These are phyloP conservation scores for Zalaria obscura DNA, from an alignment of 2,329 filamentous ascomycete genomes.

Conservation along the genomic window DNA sequence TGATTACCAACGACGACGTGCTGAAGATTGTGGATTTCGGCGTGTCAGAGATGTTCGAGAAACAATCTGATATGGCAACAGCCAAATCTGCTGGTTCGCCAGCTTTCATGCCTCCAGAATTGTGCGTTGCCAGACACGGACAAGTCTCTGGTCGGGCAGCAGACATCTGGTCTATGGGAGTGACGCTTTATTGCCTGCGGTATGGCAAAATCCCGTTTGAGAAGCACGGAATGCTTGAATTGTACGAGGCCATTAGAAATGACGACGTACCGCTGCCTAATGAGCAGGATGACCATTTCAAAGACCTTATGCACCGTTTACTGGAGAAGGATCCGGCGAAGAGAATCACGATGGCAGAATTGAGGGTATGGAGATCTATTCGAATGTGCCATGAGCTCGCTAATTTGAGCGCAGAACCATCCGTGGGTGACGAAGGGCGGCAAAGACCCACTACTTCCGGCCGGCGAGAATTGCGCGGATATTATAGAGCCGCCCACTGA, in stretches of 20 bases:
- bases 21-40: conserved; percentile 97
- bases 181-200: conserved; percentile 81
- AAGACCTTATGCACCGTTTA: conserved; percentile 57
- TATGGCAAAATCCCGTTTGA: conserved; percentile 86
- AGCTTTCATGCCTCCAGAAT: conserved; percentile 83
- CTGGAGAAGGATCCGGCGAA: conserved; percentile 75
- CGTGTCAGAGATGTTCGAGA: conserved; percentile 98
- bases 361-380: conserved; percentile 48
- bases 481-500: conserved; percentile 74
- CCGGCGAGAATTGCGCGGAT: conserved; percentile 74
- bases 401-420: conserved; percentile 49
- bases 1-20: conserved; percentile 81
- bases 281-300: conserved; percentile 53
- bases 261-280: conserved; percentile 50
- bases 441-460: conserved; percentile 60
- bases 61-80: conserved; percentile 73
- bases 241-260: conserved; percentile 76
- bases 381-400: conserved; percentile 1
- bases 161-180: conserved; percentile 98
- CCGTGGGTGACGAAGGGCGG: conserved; percentile 82
- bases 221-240: conserved; percentile 60
- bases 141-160: conserved; percentile 79
- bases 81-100: conserved; percentile 89
- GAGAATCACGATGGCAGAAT: conserved; percentile 67
- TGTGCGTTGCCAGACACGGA: conserved; percentile 76